These are phyloP conservation scores for Rhodofomes roseus DNA, from an alignment of 1,284 basidiomycete genomes.

Conservation along the genomic window DNA sequence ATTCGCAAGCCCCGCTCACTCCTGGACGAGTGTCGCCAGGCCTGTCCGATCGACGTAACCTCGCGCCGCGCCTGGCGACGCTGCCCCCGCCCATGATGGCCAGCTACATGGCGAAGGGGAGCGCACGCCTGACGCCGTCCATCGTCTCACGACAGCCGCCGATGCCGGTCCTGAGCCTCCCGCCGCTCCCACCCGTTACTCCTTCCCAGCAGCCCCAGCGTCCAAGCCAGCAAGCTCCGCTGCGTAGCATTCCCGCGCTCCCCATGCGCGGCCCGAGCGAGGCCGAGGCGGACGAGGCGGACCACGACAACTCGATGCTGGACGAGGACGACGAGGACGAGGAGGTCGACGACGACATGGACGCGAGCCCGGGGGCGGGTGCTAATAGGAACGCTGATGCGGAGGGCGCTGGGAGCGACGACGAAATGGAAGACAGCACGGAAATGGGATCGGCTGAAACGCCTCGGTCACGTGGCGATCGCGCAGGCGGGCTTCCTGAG, in stretches of 20 bases:
- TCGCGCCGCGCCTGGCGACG: conserved; percentile 27
- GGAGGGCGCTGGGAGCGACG: conserved; percentile 24
- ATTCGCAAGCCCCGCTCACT: not conserved
- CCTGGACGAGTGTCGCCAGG: not conserved
- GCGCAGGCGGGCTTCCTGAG: conserved; percentile 16
- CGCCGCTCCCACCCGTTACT: conserved; percentile 35
- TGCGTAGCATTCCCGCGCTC: conserved; percentile 48
- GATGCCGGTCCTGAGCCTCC: conserved; percentile 47
- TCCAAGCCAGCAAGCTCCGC: conserved; percentile 22
- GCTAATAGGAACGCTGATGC: too few relatives aligned
- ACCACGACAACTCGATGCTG: conserved; percentile 35
- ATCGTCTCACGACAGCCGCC: conserved; percentile 46
- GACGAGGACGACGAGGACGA: conserved; percentile 37
- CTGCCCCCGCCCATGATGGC: conserved; percentile 31
- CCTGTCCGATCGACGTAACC: conserved; percentile 20
- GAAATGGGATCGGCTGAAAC: conserved; percentile 10
- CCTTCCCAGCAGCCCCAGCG: conserved; percentile 19
- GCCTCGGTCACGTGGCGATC: conserved; percentile 13
- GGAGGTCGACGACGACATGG: conserved; percentile 29
- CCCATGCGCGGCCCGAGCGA: conserved; percentile 40
- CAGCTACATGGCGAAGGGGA: conserved; percentile 28
- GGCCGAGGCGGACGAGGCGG: conserved; percentile 27
- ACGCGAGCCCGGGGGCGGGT: conserved; percentile 27
- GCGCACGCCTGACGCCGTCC: conserved; percentile 47
- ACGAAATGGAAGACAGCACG: conserved; percentile 32